These are phyloP conservation scores for Dothistroma pini DNA, from an alignment of 2,329 filamentous ascomycete genomes.

Conservation along the genomic window DNA sequence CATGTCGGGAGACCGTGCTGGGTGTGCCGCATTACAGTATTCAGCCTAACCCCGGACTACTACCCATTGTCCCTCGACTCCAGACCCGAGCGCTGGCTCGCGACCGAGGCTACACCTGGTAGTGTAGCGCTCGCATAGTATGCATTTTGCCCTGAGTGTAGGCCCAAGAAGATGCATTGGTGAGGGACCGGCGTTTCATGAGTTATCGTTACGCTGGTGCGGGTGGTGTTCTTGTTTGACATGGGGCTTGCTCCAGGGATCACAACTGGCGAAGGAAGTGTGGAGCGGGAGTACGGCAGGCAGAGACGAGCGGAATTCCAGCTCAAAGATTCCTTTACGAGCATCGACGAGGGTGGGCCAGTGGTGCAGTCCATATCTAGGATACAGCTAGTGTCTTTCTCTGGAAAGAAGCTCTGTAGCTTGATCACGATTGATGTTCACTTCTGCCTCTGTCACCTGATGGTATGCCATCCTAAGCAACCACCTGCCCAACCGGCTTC, in stretches of 20 bases:
- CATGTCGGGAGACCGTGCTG: conserved; percentile 34
- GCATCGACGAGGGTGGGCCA: conserved; percentile 7
- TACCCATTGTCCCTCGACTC: conserved; percentile 27
- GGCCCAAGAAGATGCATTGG: conserved; percentile 23
- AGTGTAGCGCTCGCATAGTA: conserved; percentile 13
- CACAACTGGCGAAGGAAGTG: conserved; percentile 10
- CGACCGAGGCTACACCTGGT: conserved; percentile 4
- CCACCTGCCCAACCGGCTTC: conserved; percentile 28
- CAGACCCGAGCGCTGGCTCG: conserved; percentile 29
- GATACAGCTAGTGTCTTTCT: no score
- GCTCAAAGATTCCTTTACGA: conserved; percentile 14
- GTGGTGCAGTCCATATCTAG: background rate
- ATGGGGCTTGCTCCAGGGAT: conserved; percentile 19
- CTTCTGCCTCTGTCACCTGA: no score
- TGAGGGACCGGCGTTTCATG: conserved; percentile 23
- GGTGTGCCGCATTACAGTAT: conserved; percentile 35
- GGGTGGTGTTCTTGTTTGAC: conserved; percentile 20
- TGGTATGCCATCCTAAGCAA: background rate
- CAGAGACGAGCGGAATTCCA: conserved; percentile 3
- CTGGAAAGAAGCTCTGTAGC: no score
- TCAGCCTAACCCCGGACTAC: conserved; percentile 34
- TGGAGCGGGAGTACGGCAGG: background rate
- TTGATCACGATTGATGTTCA: no score
- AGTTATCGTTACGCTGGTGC: conserved; percentile 20
- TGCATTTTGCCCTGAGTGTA: conserved; percentile 22